Percentiles rank a stretch among this genome's conserved stretches.
phyloP scores from a whole-genome alignment of 2,329 filamentous ascomycete species.

The Aciculosporium take region DNA sequence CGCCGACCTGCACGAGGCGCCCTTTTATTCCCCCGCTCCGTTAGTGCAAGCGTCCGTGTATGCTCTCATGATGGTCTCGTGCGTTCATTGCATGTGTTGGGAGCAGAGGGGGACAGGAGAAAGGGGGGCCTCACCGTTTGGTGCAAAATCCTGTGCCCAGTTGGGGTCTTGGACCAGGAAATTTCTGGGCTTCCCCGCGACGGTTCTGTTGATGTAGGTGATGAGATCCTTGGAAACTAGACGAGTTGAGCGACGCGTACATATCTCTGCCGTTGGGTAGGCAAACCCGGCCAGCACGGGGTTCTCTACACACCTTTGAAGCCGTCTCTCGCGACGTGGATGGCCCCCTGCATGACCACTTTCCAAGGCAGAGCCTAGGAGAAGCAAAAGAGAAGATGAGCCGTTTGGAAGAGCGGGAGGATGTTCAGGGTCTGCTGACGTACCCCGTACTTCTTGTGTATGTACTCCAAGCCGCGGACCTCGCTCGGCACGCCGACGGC shows the following conservation, averaged over 20 bases:
- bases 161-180: conserved; percentile 62
- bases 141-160: conserved; percentile 83
- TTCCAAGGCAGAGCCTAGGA: conserved; percentile 48
- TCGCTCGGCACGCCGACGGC: conserved; percentile 61
- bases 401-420: too few relatives aligned
- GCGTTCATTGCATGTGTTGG: too few relatives aligned
- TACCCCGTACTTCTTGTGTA: conserved; percentile 59
- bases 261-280: too few relatives aligned
- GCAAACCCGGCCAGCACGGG: too few relatives aligned
- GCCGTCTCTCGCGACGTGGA: conserved; percentile 57
- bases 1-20: conserved; percentile 53
- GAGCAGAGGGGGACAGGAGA: neutral
- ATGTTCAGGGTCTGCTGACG: too few relatives aligned
- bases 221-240: conserved; percentile 58
- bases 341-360: conserved; percentile 57
- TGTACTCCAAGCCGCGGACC: conserved; percentile 62
- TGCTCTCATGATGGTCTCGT: neutral
- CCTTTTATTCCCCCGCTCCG: conserved; percentile 22
- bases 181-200: conserved; percentile 21
- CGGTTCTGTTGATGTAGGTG: conserved; percentile 50
- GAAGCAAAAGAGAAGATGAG: neutral
- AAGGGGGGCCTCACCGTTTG: conserved; percentile 39
- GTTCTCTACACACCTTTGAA: conserved; percentile 34
- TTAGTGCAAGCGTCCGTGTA: conserved; percentile 3
- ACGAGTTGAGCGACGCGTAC: neutral